Evolutionary conservation across 2,329 filamentous ascomycete species (phyloP).

Genomic region (Pyrenochaeta sp.): DNA sequence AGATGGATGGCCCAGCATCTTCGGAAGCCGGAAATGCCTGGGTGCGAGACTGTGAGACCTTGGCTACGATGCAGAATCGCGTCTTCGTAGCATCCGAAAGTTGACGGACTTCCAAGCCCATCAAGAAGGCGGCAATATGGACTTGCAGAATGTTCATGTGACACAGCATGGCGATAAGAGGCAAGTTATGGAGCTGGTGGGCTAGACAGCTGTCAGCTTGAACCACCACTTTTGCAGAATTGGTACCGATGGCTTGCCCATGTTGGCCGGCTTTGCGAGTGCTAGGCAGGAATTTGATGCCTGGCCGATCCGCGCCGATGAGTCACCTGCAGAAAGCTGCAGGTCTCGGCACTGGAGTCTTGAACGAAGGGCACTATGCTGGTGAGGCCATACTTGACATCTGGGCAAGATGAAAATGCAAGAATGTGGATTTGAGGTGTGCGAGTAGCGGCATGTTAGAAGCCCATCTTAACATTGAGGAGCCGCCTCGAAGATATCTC

Average conservation of each 20-base stretch:
- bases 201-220: background rate
- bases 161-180: background rate
- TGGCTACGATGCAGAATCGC: background rate
- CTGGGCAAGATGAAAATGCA: background rate
- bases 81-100: background rate
- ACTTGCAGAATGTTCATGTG: conserved; percentile 2
- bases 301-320: conserved; percentile 12
- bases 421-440: background rate
- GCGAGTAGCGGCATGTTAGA: background rate
- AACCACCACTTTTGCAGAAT: background rate
- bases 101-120: background rate
- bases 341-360: background rate
- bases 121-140: background rate
- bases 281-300: conserved; percentile 1
- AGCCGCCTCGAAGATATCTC: conserved; percentile 2
- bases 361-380: too few species aligned
- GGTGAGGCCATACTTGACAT: background rate
- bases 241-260: background rate
- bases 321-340: conserved; percentile 18
- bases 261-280: background rate
- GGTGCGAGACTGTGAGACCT: background rate
- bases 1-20: conserved; percentile 5
- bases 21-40: background rate
- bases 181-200: background rate
- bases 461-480: background rate